These are phyloP conservation scores for Naematelia encephala DNA, from an alignment of 768 basidiomycete genomes.

Conservation along the genomic window DNA sequence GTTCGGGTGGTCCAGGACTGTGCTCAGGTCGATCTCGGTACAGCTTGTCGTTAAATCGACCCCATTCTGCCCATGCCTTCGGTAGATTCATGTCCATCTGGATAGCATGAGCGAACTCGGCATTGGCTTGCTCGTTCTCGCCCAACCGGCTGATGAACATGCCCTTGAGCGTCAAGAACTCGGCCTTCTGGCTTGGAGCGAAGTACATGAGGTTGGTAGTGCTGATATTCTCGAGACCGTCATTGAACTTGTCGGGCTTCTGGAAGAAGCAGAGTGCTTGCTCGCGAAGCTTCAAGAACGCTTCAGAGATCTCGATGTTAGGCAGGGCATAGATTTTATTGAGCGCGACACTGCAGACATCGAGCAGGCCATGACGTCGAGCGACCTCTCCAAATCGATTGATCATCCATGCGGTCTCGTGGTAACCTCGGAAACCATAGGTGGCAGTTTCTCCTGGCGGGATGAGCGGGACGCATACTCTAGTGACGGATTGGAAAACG, in stretches of 20 bases:
- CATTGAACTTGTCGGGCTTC: constrained; percentile 84
- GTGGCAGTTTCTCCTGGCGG: constrained; percentile 53
- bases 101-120: constrained; percentile 89
- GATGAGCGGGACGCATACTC: constrained; percentile 90
- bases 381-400: constrained; percentile 99
- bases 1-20: constrained; percentile 37
- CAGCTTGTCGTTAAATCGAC: constrained; percentile 83
- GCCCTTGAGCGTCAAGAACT: constrained; percentile 96
- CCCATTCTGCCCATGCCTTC: constrained; percentile 99
- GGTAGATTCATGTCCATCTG: constrained; percentile 92
- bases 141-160: constrained; percentile 92
- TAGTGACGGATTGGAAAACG: constrained; percentile 95
- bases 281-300: constrained; percentile 96
- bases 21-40: constrained; percentile 74
- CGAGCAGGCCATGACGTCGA: constrained; percentile 89
- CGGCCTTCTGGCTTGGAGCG: constrained; percentile 87
- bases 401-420: constrained; percentile 99
- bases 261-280: constrained; percentile 98
- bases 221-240: constrained; percentile 97
- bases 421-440: constrained; percentile 90
- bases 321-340: constrained; percentile 98
- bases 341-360: constrained; percentile 89
- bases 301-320: constrained; percentile 99
- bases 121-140: constrained; percentile 82
- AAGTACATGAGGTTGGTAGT: constrained; percentile 99